phyloP scores from a whole-genome alignment of 2,329 filamentous ascomycete species.

The Paraconiothyrium brasiliense region DNA sequence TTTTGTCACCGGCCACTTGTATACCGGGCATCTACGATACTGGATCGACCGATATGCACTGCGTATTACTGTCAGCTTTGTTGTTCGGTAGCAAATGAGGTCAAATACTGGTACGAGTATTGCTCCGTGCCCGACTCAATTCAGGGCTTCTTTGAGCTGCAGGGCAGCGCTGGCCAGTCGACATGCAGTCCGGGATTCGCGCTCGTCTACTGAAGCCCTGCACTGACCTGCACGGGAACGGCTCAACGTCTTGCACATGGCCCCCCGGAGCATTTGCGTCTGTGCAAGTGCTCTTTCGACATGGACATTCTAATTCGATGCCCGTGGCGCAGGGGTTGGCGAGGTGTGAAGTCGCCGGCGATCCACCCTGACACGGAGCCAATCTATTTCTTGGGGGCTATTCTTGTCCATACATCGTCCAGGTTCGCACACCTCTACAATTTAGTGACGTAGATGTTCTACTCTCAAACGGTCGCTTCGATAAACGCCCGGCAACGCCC shows the following conservation, averaged over 20 bases:
- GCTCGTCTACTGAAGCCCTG: neutral
- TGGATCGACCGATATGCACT: conserved; percentile 1
- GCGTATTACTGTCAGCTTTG: conserved; percentile 17
- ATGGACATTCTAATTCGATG: neutral
- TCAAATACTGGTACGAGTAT: conserved; percentile 3
- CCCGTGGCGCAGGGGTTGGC: conserved; percentile 3
- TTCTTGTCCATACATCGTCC: neutral
- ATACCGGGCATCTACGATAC: conserved; percentile 7
- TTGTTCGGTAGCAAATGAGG: neutral
- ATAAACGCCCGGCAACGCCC: neutral
- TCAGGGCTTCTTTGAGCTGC: conserved; percentile 9
- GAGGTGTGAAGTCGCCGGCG: neutral
- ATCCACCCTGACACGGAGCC: neutral
- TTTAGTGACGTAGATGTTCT: conserved; percentile 4
- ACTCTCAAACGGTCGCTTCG: conserved; percentile 6
- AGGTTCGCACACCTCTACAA: neutral
- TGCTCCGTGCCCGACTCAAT: conserved; percentile 24
- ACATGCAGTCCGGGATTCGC: neutral
- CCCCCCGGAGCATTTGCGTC: neutral
- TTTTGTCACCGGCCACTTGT: conserved; percentile 6
- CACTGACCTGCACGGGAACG: conserved; percentile 1
- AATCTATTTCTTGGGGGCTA: neutral
- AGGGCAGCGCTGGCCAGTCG: neutral
- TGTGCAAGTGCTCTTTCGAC: neutral
- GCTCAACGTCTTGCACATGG: conserved; percentile 4